A percentile compares a stretch with the other conserved stretches of the same genome.
Evolutionary conservation across 2,329 filamentous ascomycete genomes (phyloP).

Genomic region (Xylariaceae sp.): DNA sequence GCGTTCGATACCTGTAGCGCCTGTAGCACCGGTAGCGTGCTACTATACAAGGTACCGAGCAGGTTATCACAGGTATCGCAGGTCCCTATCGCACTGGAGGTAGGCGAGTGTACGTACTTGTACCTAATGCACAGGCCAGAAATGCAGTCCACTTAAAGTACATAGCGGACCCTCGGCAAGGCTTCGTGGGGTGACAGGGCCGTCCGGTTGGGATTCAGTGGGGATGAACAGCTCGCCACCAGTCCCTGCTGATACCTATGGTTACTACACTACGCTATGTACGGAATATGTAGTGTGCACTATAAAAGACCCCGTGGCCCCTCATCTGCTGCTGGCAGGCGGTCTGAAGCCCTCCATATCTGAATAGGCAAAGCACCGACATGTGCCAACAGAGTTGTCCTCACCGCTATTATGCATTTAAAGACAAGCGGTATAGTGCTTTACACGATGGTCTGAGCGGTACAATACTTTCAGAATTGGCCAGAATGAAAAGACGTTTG

Average conservation of each 20-base stretch:
- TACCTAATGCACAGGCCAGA: constrained; percentile 4
- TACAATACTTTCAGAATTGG: neutral
- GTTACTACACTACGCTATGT: constrained; percentile 4
- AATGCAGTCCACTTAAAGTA: constrained; percentile 9
- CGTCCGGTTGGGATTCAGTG: constrained; percentile 19
- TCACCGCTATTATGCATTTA: constrained; percentile 15
- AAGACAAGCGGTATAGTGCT: constrained; percentile 14
- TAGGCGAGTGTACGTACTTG: neutral
- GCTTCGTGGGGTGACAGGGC: constrained; percentile 19
- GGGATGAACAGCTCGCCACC: constrained; percentile 12
- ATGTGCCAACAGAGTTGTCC: constrained; percentile 12
- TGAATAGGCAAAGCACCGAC: constrained; percentile 22
- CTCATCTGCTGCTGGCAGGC: constrained; percentile 18
- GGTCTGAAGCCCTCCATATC: constrained; percentile 18
- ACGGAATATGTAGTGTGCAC: constrained; percentile 2
- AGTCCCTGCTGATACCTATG: constrained; percentile 1
- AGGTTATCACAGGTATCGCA: neutral
- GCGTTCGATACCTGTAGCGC: neutral
- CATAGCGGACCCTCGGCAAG: constrained; percentile 6
- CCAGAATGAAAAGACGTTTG: constrained; percentile 1
- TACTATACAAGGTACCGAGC: neutral
- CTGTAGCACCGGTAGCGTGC: neutral
- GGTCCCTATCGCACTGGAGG: neutral
- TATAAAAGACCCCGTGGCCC: constrained; percentile 17
- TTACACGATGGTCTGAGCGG: neutral